Evolutionary conservation across 2,329 filamentous ascomycete species (phyloP).

Genomic region (Fusarium sp.): DNA sequence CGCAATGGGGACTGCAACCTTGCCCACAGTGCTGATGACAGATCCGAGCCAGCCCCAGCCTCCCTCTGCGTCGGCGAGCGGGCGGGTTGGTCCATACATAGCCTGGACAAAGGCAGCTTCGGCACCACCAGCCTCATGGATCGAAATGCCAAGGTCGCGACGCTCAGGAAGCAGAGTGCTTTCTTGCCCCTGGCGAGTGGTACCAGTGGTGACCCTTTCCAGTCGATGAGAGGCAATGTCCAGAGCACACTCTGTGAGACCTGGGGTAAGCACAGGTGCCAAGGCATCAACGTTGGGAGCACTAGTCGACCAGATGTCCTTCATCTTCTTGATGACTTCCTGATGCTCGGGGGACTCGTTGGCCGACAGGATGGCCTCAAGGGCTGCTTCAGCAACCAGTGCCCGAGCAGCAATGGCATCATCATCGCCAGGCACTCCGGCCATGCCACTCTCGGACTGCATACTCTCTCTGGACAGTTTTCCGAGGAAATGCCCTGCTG

Average conservation of each 20-base stretch:
- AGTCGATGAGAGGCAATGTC: not conserved
- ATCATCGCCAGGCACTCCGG: not conserved
- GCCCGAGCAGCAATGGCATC: constrained; percentile 33
- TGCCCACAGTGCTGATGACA: not conserved
- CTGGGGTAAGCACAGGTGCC: not conserved
- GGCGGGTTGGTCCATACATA: constrained; percentile 18
- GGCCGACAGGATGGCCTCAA: constrained; percentile 34
- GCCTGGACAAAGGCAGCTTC: constrained; percentile 13
- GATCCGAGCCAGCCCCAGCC: not conserved
- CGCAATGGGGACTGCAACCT: not conserved
- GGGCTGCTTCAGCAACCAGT: constrained; percentile 36
- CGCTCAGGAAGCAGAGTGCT: not conserved
- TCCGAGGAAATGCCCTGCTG: not conserved
- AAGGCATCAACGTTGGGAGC: constrained; percentile 19
- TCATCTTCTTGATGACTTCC: constrained; percentile 24
- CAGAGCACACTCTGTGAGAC: constrained; percentile 14
- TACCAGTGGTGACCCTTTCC: not conserved
- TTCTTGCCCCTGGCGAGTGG: not conserved
- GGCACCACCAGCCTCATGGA: not conserved
- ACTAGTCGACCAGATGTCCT: constrained; percentile 12
- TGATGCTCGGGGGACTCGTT: constrained; percentile 5
- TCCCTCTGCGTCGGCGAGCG: constrained; percentile 13
- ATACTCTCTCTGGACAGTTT: not conserved
- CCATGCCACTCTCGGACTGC: not conserved
- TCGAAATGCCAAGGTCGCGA: not conserved